Base-by-base conservation (phyloP, 139 green algal genomes). In the Auxenochlorella pyrenoidosa region DNA sequence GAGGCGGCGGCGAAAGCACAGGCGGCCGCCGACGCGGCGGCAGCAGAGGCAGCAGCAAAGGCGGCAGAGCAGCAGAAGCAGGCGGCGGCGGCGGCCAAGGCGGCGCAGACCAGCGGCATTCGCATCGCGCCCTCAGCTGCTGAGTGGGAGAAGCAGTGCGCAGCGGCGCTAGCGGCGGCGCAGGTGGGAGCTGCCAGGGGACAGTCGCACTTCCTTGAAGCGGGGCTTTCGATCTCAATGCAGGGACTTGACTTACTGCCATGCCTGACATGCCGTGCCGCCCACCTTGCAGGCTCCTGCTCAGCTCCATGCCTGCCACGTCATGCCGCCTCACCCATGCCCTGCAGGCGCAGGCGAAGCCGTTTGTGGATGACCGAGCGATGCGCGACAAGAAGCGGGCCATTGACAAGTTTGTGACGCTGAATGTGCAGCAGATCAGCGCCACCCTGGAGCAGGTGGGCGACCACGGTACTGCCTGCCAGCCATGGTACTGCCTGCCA, bases 341-440 rank as follows among this genome's bases (percentile, higher is more conserved):
- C 38, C 15, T 54, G 51, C 88, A 91, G 77, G 89, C 58, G 54
- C 43, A 28, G 5, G 78, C 89, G 24, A 79, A 83, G 70, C 58
- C 84, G 0, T 92, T 93, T 73, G 60, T 83, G 5, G 85, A 70
- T 13, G 93, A 95, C 82, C 81, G 90, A 19, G 77, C 28, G 3
- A 60, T 87, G 80, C 93, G 93, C 82, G 91, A 93, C 90, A 80
- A 88, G 79, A 92, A 92, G 59, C 89, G 94, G 1, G 84, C 89
- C n/a, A 89, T 95, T 30, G 92, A 96, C 84, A 96, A 95, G 80
- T 93, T 94, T 86, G 88, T 97, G 38, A 97, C 90, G n/a, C 89
- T 95, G 40, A 86, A 94, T 54, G 93, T 96, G 87, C 93, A 96
- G 86, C 94, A 97, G 89, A 95, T 97, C 79, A 93, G 89, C 10